Conservation (phyloP, 495 filamentous ascomycete genomes). For the Xylaria acuta region DNA sequence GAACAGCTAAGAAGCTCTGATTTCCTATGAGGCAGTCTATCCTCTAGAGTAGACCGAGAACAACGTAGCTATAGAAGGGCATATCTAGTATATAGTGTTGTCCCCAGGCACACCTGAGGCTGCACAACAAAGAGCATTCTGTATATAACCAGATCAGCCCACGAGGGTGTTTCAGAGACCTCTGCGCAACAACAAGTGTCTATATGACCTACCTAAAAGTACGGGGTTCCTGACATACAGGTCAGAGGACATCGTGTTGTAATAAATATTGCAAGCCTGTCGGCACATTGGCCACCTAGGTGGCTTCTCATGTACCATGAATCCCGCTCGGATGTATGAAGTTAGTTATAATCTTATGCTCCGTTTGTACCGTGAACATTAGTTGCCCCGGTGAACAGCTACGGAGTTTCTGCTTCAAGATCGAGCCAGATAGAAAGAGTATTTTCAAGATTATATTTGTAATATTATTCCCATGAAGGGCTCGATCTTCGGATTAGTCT, state of each 20-base stretch:
- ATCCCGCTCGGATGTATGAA: neutral
- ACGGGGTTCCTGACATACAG: neutral
- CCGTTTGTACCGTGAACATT: neutral
- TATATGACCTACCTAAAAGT: neutral
- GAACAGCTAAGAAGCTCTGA: neutral
- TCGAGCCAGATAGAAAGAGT: neutral
- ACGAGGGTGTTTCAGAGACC: neutral
- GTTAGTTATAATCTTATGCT: neutral
- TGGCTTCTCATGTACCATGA: neutral
- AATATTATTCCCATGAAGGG: conserved; percentile 22
- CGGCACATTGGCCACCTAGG: neutral
- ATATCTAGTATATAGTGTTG: neutral
- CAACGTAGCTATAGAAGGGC: neutral
- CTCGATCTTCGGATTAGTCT: conserved; percentile 36
- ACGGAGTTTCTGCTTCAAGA: neutral
- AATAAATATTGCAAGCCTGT: neutral
- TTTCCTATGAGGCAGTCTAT: neutral
- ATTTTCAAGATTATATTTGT: neutral
- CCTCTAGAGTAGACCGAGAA: neutral
- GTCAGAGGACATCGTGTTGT: neutral
- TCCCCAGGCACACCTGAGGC: neutral
- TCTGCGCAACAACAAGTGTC: neutral
- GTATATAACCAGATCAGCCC: neutral
- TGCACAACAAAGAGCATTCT: neutral
- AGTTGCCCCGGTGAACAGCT: neutral